These are phyloP conservation scores for Dicorynia guianensis DNA, from an alignment of 306 rosid genomes.

Conservation along the genomic window DNA sequence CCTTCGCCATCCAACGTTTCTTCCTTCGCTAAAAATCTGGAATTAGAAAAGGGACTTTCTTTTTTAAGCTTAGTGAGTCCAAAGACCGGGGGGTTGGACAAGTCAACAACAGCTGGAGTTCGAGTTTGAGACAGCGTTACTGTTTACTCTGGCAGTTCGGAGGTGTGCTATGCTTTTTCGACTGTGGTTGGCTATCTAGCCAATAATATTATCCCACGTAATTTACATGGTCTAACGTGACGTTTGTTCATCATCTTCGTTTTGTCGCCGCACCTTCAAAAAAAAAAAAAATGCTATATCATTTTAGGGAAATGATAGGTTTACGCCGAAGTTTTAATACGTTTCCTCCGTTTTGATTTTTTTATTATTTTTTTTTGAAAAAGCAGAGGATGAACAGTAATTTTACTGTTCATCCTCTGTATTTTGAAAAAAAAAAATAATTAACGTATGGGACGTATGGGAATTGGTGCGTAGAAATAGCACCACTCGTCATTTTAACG, in stretches of 20 bases:
- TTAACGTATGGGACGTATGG: too few species aligned
- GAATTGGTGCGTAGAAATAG: too few species aligned
- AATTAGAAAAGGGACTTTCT: background rate
- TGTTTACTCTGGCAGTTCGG: background rate
- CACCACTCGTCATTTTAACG: too few species aligned
- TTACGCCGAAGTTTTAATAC: too few species aligned
- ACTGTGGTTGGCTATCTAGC: background rate
- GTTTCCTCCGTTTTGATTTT: too few species aligned
- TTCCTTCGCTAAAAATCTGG: slow-evolving; percentile 12
- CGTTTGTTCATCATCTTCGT: background rate
- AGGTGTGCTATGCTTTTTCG: background rate
- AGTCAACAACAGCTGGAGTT: slow-evolving; percentile 47
- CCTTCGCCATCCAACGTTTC: slow-evolving; percentile 33
- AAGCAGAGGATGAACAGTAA: too few species aligned
- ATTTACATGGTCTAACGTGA: background rate
- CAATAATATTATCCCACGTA: background rate
- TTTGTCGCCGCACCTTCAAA: too few species aligned
- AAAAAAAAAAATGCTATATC: too few species aligned
- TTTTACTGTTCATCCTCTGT: too few species aligned
- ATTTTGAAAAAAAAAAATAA: too few species aligned
- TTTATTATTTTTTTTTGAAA: too few species aligned
- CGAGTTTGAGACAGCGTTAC: background rate
- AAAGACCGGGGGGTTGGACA: background rate
- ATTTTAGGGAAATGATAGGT: too few species aligned
- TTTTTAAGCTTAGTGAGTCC: background rate